Evolutionary conservation across 768 basidiomycete species (phyloP), one percentile per base, ranked within the genome.

Genomic region (Boletales sp.): DNA sequence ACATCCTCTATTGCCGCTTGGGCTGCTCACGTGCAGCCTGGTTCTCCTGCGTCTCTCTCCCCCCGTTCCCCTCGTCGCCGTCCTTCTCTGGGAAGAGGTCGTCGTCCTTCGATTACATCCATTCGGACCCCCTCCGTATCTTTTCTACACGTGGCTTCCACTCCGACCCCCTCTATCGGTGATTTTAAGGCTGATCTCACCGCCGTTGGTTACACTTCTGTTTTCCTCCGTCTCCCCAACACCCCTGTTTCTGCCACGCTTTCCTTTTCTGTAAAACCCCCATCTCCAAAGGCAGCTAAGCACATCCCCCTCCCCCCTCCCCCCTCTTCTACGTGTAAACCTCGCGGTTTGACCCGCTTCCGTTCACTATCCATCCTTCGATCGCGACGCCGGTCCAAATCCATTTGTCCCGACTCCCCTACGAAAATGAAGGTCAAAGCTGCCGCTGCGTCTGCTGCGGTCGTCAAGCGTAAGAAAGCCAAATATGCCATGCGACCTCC

Each of bases 1-100:
- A 75, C 79, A 2, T 73, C 76, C 2, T 60, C 73, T 35, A 85
- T 88, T 41, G 60, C 76, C 14, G 56, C 78, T 35, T 90, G 87
- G 87, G 83, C 80, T 5, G 69, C 79, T 17, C 73, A 70, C 54
- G 83, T 89, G 48, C 80, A 84, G 49, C 87, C 86, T 5, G 86
- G 86, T 7, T 82, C 86, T 14, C 86, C 86, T 4, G 72, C 67
- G 0, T 70, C 74, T 11, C 44, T 58, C n/a, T 67, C 73, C 33
- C 73, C 77, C 2, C 58, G 60, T 30, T 75, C 74, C 6, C 72
- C 77, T 3, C 57, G 58, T 48, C 71, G 69, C 47, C 68, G 70
- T 21, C 54, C 63, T 30, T 72, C 74, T 14, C 57, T 67, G 15
- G 37, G 64, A 9, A 57, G 51, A 48, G 44, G 57, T 15, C 66